Conservation (phyloP, 768 basidiomycete species). For the Pleurotus ostreatus region DNA sequence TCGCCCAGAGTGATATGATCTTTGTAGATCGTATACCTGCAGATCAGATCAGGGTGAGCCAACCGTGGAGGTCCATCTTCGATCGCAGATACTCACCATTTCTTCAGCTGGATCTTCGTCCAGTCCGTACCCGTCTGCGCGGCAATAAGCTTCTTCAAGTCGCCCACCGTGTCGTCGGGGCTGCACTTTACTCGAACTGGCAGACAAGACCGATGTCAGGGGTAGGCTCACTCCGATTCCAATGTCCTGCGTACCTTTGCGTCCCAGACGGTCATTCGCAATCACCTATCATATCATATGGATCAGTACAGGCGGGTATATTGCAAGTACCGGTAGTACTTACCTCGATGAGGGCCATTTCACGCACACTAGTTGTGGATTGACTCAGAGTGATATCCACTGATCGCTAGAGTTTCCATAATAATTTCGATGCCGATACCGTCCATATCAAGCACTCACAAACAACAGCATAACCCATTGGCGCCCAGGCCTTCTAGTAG, state of each 20-base stretch:
- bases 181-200: slow-evolving; percentile 94
- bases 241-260: slow-evolving; percentile 62
- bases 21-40: slow-evolving; percentile 92
- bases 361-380: too few species aligned
- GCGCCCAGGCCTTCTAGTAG: too few species aligned
- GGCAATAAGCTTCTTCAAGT: slow-evolving; percentile 94
- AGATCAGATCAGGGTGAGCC: background rate
- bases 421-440: background rate
- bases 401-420: too few species aligned
- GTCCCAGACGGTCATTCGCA: slow-evolving; percentile 92
- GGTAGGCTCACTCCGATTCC: slow-evolving; percentile 1
- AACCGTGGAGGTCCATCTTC: background rate
- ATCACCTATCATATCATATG: slow-evolving; percentile 56
- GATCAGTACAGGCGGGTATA: background rate
- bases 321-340: slow-evolving; percentile 2
- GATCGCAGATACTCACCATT: slow-evolving; percentile 62
- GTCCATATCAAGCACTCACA: background rate
- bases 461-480: background rate
- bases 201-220: background rate
- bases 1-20: slow-evolving; percentile 92
- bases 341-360: slow-evolving; percentile 57
- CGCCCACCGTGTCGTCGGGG: slow-evolving; percentile 94
- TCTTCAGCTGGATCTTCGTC: slow-evolving; percentile 90
- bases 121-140: slow-evolving; percentile 90
- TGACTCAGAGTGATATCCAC: background rate